These are phyloP conservation scores for Aureobasidium pullulans DNA, from an alignment of 2,329 filamentous ascomycete genomes.

Conservation along the genomic window DNA sequence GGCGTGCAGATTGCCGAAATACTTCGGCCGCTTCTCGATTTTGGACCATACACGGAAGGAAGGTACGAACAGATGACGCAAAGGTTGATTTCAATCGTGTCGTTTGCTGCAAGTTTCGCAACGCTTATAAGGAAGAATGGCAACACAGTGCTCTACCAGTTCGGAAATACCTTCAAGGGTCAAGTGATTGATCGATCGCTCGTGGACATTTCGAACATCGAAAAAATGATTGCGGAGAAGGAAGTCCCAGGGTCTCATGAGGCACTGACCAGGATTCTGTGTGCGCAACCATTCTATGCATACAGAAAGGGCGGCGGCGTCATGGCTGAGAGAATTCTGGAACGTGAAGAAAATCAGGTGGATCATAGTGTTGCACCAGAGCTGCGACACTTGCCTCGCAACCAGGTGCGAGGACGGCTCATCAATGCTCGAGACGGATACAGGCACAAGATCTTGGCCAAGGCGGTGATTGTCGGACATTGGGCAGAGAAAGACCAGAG, in stretches of 20 bases:
- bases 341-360: conserved; percentile 16
- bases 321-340: conserved; percentile 18
- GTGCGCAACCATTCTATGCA: conserved; percentile 22
- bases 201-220: conserved; percentile 24
- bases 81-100: conserved; percentile 18
- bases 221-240: conserved; percentile 17
- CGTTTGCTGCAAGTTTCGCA: conserved; percentile 18
- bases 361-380: neutral
- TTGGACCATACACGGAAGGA: neutral
- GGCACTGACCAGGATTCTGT: conserved; percentile 24
- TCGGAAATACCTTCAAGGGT: conserved; percentile 26
- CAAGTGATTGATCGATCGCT: conserved; percentile 23
- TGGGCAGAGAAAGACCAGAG: conserved; percentile 19
- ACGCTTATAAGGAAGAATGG: conserved; percentile 19
- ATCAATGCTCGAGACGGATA: conserved; percentile 21
- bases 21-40: conserved; percentile 17
- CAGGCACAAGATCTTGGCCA: conserved; percentile 22
- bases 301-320: conserved; percentile 23
- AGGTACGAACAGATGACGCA: neutral
- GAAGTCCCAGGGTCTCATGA: conserved; percentile 19
- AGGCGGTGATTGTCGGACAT: conserved; percentile 12
- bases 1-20: conserved; percentile 17
- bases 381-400: conserved; percentile 14
- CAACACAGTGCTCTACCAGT: conserved; percentile 23
- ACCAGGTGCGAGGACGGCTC: neutral